These are phyloP conservation scores for Colletotrichum theobromicola DNA, from an alignment of 2,329 filamentous ascomycete species.

Conservation along the genomic window DNA sequence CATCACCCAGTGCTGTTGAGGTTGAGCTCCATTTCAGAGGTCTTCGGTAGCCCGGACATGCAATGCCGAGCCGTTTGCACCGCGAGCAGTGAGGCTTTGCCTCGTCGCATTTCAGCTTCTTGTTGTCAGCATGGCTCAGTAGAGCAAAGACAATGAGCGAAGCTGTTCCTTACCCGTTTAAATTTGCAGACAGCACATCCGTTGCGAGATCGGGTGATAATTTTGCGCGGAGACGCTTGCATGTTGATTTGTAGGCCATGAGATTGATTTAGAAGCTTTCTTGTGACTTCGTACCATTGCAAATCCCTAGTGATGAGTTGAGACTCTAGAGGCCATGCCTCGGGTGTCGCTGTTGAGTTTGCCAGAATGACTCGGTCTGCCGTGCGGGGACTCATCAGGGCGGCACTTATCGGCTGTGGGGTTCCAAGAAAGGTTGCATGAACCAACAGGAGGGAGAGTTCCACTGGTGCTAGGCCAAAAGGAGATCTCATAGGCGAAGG, in stretches of 20 bases:
- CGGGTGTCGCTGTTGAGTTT: background rate
- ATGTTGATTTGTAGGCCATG: background rate
- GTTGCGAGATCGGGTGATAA: constrained; percentile 1
- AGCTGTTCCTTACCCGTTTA: background rate
- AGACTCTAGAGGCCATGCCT: background rate
- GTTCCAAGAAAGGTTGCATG: background rate
- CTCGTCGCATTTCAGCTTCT: constrained; percentile 4
- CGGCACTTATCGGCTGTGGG: background rate
- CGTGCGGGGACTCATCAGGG: background rate
- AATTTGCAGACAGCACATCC: constrained; percentile 12
- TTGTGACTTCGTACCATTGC: background rate
- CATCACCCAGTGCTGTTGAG: background rate
- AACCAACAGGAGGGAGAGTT: background rate
- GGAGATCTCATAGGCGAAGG: background rate
- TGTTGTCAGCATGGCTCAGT: background rate
- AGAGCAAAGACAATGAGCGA: background rate
- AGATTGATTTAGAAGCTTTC: background rate
- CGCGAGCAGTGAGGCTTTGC: background rate
- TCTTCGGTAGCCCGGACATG: background rate
- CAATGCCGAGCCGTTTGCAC: background rate
- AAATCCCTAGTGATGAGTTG: background rate
- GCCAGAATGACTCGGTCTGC: background rate
- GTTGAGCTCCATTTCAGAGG: background rate
- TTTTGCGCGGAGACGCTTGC: background rate
- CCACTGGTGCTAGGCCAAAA: background rate